Evolutionary conservation across 768 basidiomycete species (phyloP).

Genomic region (Agaricus subrufescens): DNA sequence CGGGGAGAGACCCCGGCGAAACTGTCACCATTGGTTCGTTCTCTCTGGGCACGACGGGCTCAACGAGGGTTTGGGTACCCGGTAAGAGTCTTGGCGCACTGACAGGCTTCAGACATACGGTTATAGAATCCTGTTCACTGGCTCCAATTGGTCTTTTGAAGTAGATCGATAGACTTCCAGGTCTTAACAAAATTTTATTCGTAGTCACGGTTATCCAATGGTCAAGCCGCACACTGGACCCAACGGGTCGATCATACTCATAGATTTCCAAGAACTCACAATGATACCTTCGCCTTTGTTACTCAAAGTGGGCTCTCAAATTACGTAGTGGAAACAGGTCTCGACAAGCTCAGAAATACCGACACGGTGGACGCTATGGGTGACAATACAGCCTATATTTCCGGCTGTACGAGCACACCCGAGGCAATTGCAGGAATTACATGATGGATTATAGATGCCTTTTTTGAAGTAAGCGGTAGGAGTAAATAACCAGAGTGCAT

Average conservation of each 20-base stretch:
- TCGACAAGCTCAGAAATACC: conserved; percentile 38
- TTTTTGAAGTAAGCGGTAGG: conserved; percentile 20
- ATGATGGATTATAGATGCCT: conserved; percentile 56
- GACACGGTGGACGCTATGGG: conserved; percentile 46
- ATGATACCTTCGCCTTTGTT: conserved; percentile 24
- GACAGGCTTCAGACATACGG: too few species aligned
- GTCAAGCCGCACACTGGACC: conserved; percentile 86
- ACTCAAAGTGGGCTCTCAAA: conserved; percentile 12
- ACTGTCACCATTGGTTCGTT: too few species aligned
- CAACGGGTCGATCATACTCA: conserved; percentile 77
- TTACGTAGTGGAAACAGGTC: conserved; percentile 23
- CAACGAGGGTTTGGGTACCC: too few species aligned
- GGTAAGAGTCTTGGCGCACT: too few species aligned
- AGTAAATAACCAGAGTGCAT: conserved; percentile 35
- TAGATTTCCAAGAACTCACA: conserved; percentile 55
- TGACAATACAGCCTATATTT: conserved; percentile 71
- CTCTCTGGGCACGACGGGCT: too few species aligned
- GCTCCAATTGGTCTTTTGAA: conserved; percentile 22
- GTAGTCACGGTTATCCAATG: conserved; percentile 50
- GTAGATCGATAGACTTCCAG: conserved; percentile 26
- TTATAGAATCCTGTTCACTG: too few species aligned
- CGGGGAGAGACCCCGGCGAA: too few species aligned
- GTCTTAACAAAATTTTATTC: conserved; percentile 44
- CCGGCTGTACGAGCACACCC: conserved; percentile 66
- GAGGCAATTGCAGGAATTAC: conserved; percentile 50